Conservation (phyloP, 1,284 basidiomycete genomes). For the Apiotrichum siamense region DNA sequence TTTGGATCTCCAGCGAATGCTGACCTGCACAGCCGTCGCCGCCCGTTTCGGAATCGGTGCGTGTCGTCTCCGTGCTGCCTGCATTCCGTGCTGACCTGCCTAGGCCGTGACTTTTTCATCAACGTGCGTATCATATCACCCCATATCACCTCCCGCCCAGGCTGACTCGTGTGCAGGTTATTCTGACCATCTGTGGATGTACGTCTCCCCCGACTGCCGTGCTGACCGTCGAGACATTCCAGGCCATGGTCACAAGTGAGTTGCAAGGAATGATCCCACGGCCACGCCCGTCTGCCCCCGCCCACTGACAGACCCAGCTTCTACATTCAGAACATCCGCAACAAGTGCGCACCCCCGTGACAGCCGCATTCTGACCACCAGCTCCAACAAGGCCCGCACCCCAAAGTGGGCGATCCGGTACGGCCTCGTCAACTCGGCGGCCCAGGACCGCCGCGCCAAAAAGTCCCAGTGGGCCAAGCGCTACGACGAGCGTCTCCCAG, state of each 20-base stretch:
- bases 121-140: slow-evolving; percentile 54
- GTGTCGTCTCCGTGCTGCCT: background rate
- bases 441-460: slow-evolving; percentile 66
- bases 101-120: slow-evolving; percentile 72
- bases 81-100: background rate
- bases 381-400: slow-evolving; percentile 76
- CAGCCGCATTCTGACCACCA: slow-evolving; percentile 3
- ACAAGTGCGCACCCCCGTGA: slow-evolving; percentile 54
- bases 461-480: slow-evolving; percentile 80
- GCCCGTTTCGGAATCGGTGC: slow-evolving; percentile 80
- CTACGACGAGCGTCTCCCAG: slow-evolving; percentile 74
- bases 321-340: slow-evolving; percentile 90
- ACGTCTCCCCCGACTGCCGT: slow-evolving; percentile 25
- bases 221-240: slow-evolving; percentile 39
- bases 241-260: slow-evolving; percentile 49
- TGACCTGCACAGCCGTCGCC: slow-evolving; percentile 67
- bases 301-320: slow-evolving; percentile 60
- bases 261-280: too few species aligned
- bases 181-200: slow-evolving; percentile 88
- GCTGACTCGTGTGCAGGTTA: slow-evolving; percentile 9
- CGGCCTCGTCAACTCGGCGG: slow-evolving; percentile 72
- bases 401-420: slow-evolving; percentile 84
- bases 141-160: too few species aligned
- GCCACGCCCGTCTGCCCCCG: background rate
- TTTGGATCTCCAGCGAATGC: too few species aligned